Conservation (phyloP, 148 eudicot genomes). For the Amaranthus hypochondriacus region DNA sequence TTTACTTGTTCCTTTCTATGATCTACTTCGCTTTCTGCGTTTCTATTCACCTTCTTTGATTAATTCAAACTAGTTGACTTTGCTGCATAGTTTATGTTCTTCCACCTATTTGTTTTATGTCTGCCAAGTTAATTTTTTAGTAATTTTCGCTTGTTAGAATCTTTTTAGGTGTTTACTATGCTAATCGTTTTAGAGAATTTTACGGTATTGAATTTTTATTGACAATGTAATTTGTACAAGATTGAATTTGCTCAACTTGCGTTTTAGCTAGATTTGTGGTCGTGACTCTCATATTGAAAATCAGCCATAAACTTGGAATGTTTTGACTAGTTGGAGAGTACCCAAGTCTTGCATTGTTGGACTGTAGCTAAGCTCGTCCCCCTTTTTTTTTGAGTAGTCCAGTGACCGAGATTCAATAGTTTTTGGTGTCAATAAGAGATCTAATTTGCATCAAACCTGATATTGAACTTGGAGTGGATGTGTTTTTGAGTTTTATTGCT, state of each 20-base stretch:
- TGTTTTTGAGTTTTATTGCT: no score
- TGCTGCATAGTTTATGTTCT: not conserved
- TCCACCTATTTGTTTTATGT: not conserved
- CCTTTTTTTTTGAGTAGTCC: not conserved
- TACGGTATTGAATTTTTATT: not conserved
- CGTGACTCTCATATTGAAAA: not conserved
- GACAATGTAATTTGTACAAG: conserved; percentile 1
- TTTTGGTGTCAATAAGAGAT: not conserved
- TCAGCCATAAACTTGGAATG: not conserved
- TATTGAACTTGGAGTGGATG: no score
- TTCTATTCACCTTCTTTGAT: not conserved
- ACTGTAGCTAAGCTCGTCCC: not conserved
- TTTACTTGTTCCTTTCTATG: not conserved
- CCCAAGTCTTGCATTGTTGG: not conserved
- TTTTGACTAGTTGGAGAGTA: not conserved
- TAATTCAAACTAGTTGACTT: conserved; percentile 14
- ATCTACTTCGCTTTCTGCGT: not conserved
- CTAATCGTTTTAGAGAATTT: not conserved
- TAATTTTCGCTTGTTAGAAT: not conserved
- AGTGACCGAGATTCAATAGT: not conserved
- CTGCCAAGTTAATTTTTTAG: not conserved
- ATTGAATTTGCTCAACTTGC: not conserved
- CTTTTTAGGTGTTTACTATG: not conserved
- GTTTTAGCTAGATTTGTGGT: not conserved
- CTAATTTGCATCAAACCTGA: not conserved